Base-by-base conservation (phyloP, 768 basidiomycete species). In the Lactarius sanguifluus region DNA sequence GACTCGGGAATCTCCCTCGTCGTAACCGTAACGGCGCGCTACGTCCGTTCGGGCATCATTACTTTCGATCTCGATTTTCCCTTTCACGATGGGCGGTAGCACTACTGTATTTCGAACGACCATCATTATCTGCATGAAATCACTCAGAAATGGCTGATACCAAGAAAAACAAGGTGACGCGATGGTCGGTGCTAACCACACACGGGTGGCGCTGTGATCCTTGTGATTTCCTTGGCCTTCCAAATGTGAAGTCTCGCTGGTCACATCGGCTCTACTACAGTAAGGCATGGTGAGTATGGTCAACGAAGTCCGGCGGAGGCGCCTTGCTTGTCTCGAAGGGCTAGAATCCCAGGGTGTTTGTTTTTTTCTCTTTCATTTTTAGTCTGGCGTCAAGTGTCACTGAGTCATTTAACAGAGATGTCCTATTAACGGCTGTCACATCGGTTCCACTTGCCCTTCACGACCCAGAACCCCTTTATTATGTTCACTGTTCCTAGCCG, bases 401-500 rank as follows among this genome's bases (percentile, higher is more conserved):
- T 43, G 5, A n/a, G 7, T 9, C 43, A 45, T 45, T 5, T 59
- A 32, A 47, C 57, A 59, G 47, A 28, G 20, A 40, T 41, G 41
- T 36, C 43, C 64, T 32, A 41, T 40, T 55, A 40, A 16, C 43
- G 34, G 25, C 47, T 23, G 61, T 43, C 34, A 45, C 52, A 34
- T 47, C 61, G 20, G 56, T 47, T 52, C 61, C 61, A 57, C 59
- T 23, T 5, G 5, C 56, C 38, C 57, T 66, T 66, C 65, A 62
- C 65, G 47, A 58, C 32, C 61, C 20, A 62, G 61, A 62, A 62
- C 61, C 61, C 61, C 38, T 59, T 54, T 28, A 55, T 16, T 2
- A 36, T n/a, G 30, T 57, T 62, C 56, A 57, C 45, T 15, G 65
- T 66, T 52, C 65, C 61, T 66, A 47, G 56, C 13, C 23, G 36